A percentile compares a stretch with the other conserved stretches of the same genome.
These are phyloP conservation scores for Galerina sulciceps DNA, from an alignment of 768 basidiomycete genomes.

Conservation along the genomic window DNA sequence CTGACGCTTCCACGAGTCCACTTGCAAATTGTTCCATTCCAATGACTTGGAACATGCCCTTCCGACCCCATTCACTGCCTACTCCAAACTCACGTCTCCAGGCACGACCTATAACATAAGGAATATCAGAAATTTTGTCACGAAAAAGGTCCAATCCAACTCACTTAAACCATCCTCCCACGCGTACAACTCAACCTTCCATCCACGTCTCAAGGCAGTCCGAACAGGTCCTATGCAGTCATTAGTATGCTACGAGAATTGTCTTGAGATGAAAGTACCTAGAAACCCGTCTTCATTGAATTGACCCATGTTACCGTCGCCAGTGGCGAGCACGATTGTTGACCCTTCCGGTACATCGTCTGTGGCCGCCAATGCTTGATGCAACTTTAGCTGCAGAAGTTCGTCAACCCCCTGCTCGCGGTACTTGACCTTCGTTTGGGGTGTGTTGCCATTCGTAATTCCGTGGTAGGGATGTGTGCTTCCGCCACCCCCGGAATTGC, in stretches of 20 bases:
- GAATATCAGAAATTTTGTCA: neutral
- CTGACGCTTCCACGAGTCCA: constrained; percentile 51
- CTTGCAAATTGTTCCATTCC: constrained; percentile 71
- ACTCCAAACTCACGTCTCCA: constrained; percentile 79
- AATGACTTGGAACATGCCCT: constrained; percentile 57
- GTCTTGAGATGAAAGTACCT: constrained; percentile 34
- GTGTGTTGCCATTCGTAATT: constrained; percentile 19
- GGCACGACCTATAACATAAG: constrained; percentile 44
- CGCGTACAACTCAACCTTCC: constrained; percentile 94
- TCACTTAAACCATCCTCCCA: constrained; percentile 85
- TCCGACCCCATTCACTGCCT: constrained; percentile 52
- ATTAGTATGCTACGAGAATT: neutral
- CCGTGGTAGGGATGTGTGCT: constrained; percentile 16
- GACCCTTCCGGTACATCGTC: constrained; percentile 68
- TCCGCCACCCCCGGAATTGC: constrained; percentile 18
- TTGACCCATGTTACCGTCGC: constrained; percentile 90
- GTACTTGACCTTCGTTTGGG: constrained; percentile 55
- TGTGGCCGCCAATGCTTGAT: constrained; percentile 78
- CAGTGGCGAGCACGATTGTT: constrained; percentile 91
- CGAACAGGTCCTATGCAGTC: constrained; percentile 63
- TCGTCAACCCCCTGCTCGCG: constrained; percentile 97
- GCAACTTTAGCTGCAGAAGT: constrained; percentile 88
- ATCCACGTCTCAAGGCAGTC: constrained; percentile 85
- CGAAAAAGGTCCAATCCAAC: constrained; percentile 14
- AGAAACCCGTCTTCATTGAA: constrained; percentile 94